Evolutionary conservation across 306 rosid genomes (phyloP).

Genomic region (Begonia fuchsioides): DNA sequence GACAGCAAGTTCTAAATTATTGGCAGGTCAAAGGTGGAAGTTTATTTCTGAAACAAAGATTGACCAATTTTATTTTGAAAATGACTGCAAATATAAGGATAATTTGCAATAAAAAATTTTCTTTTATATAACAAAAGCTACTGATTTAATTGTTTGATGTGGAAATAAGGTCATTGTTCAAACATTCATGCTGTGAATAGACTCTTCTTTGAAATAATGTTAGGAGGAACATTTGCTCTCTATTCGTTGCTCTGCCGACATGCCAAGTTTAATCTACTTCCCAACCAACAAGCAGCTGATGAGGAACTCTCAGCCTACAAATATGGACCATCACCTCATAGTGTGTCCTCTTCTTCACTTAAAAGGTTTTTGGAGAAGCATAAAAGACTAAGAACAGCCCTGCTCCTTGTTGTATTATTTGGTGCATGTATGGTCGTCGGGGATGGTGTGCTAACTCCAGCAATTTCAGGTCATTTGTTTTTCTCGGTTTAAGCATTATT

Average conservation of each 20-base stretch:
- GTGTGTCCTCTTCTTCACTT: constrained; percentile 31
- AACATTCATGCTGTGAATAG: no score
- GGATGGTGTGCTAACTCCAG: no score
- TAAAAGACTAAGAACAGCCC: constrained; percentile 48
- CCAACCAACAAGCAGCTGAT: constrained; percentile 87
- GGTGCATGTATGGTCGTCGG: constrained; percentile 92
- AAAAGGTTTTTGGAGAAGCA: no score
- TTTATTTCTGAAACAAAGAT: no score
- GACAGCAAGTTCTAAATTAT: no score
- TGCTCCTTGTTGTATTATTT: constrained; percentile 55
- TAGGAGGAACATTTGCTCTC: constrained; percentile 90
- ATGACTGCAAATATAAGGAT: no score
- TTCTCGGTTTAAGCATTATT: not conserved
- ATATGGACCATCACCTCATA: constrained; percentile 66
- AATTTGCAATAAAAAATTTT: no score
- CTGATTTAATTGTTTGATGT: no score
- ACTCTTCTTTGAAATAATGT: not conserved
- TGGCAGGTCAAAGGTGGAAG: no score
- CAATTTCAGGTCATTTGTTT: constrained; percentile 51
- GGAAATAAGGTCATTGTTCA: no score
- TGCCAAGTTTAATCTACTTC: constrained; percentile 73
- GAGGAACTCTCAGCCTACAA: constrained; percentile 71
- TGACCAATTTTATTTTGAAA: no score
- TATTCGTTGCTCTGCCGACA: constrained; percentile 75
- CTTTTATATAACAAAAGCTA: no score